Conservation (phyloP, 2,329 filamentous ascomycete species). For the Clonostachys sp. region DNA sequence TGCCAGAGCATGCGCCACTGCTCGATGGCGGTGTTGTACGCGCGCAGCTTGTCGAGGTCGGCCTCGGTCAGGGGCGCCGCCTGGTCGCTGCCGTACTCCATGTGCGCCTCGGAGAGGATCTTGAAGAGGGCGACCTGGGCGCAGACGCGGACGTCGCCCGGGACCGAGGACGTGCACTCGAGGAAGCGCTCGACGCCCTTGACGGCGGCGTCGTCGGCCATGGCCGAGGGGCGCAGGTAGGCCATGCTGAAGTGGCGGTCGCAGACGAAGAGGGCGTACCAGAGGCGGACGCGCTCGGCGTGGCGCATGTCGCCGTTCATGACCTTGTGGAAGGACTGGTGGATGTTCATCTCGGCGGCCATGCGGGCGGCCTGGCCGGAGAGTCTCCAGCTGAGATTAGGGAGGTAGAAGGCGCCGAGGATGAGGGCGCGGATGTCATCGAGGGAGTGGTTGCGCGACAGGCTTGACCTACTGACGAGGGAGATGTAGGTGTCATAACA, state of each 20-base stretch:
- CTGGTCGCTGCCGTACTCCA: slow-evolving; percentile 8
- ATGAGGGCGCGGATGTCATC: slow-evolving; percentile 57
- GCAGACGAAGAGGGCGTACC: slow-evolving; percentile 39
- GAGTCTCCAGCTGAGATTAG: slow-evolving; percentile 57
- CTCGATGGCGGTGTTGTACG: slow-evolving; percentile 6
- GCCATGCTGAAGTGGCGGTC: slow-evolving; percentile 24
- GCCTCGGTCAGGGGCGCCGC: slow-evolving; percentile 1
- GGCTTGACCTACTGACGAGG: slow-evolving; percentile 51
- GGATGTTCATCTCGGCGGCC: slow-evolving; percentile 49
- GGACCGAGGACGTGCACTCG: slow-evolving; percentile 5
- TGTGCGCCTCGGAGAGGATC: slow-evolving; percentile 6
- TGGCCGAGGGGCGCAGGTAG: slow-evolving; percentile 21
- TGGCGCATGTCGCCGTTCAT: slow-evolving; percentile 39
- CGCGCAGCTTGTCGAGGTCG: slow-evolving; percentile 5
- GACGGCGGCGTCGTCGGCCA: slow-evolving; percentile 10
- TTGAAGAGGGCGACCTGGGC: slow-evolving; percentile 6
- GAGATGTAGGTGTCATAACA: slow-evolving; percentile 55
- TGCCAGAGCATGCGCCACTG: slow-evolving; percentile 5
- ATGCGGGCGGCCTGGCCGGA: slow-evolving; percentile 55
- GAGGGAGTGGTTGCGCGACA: slow-evolving; percentile 50
- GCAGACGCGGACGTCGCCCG: slow-evolving; percentile 5
- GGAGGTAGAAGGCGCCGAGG: slow-evolving; percentile 60
- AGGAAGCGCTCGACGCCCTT: slow-evolving; percentile 17
- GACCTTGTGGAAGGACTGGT: slow-evolving; percentile 45
- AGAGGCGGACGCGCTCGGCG: slow-evolving; percentile 50